Evolutionary conservation across 192 early-diverging fungal genomes (phyloP), one percentile per base, ranked within the genome.

Genomic region (Coemansia umbellata): DNA sequence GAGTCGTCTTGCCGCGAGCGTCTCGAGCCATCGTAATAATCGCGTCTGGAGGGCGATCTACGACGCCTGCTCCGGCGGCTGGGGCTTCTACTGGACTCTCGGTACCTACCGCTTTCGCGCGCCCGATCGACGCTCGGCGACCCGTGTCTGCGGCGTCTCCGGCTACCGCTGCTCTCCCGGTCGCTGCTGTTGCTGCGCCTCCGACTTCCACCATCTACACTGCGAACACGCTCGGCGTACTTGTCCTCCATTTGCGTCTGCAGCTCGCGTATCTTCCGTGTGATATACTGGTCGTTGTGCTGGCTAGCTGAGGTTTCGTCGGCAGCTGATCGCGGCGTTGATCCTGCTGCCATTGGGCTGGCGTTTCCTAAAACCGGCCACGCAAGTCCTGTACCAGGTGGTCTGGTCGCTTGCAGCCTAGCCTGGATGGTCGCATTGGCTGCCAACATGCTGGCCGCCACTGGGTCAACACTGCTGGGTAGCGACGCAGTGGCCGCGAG

Each of bases 291-390:
- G 5, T 37, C 49, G n/a, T n/a, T n/a, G n/a, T n/a, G n/a, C n/a
- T n/a, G n/a, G n/a, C n/a, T n/a, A n/a, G n/a, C n/a, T n/a, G n/a
- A n/a, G n/a, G n/a, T n/a, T 18, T 23, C 43, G 28, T 45, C 27
- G 21, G 52, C 22, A 8, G 21, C 23, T 4, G 37, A n/a, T n/a
- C n/a, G n/a, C n/a, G 36, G 36, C 36, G 36, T 13, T 8, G 3
- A 17, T 50, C 48, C n/a, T 37, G 6, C 31, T 32, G 55, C 28
- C 22, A 26, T 17, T 1, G 53, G 48, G 10, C 48, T 68, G 49
- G 33, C 27, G 26, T 13, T 60, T 6, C 63, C 70, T 8, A 74
- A 55, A 21, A 74, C 51, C 0, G 70, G 70, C 70, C 70, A 74
- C 22, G 70, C 63, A 8, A 66, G 22, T 0, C 70, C 70, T 0